phyloP scores from a whole-genome alignment of 345 rosid species.

The Toxicodendron radicans region DNA sequence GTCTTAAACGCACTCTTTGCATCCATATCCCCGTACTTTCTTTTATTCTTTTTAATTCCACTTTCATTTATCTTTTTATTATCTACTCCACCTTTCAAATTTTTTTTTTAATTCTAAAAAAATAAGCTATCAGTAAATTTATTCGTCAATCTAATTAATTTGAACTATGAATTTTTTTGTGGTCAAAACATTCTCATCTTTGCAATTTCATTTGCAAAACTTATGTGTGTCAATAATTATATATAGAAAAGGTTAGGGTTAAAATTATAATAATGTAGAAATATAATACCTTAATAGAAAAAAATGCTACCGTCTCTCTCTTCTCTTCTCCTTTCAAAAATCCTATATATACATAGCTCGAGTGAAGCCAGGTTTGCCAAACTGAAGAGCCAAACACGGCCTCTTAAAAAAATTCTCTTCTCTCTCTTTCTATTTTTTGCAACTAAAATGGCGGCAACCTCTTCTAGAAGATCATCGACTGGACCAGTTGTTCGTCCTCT shows the following conservation, averaged over 20 bases:
- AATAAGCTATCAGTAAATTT: no score
- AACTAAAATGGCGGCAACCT: constrained; percentile 50
- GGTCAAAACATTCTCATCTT: no score
- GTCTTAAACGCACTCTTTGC: not conserved
- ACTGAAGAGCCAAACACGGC: constrained; percentile 32
- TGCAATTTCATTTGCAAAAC: not conserved
- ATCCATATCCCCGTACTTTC: constrained; percentile 2
- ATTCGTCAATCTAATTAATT: no score
- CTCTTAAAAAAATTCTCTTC: not conserved
- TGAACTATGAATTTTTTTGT: no score
- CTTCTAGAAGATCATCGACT: constrained; percentile 41
- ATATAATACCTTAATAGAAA: not conserved
- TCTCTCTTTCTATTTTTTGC: not conserved
- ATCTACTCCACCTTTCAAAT: not conserved
- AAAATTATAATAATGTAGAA: not conserved
- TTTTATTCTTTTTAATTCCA: not conserved
- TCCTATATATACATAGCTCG: constrained; percentile 51
- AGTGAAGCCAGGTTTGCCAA: constrained; percentile 54
- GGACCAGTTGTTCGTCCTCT: constrained; percentile 43
- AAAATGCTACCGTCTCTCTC: not conserved
- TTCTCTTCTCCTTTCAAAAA: not conserved
- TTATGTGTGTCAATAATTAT: not conserved
- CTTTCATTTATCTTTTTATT: not conserved
- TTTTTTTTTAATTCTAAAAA: no score
- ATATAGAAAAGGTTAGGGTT: not conserved